Evolutionary conservation across 176 grass and related monocot genomes (phyloP), one percentile per base, ranked within the genome.

Genomic region (Zoysia pacifica): DNA sequence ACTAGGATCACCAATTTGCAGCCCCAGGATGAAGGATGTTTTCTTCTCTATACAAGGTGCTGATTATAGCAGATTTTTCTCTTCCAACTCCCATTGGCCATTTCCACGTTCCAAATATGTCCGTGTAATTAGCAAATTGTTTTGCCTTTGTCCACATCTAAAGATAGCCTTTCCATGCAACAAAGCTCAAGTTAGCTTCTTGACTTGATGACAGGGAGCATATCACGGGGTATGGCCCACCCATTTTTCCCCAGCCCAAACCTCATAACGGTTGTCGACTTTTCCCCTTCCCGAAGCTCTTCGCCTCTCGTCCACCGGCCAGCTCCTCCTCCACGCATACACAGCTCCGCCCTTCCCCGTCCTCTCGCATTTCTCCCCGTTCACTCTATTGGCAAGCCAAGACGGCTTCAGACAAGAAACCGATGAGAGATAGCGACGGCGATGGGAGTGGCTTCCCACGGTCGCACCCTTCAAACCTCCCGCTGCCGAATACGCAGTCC

Each of bases 351-450:
- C 18, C 82, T 62, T 77, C 66, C 59, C 19, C 72, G 12, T 45
- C 86, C 87, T 53, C 50, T 67, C 61, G n/a, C 78, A 85, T 40
- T 62, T 82, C 87, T 55, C 81, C 82, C 56, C 72, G 51, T 16
- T 14, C 72, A 19, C 58, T 1, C 48, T 14, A 63, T 54, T 67
- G 67, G 77, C 15, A 59, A 43, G 67, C 80, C 75, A n/a, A 10
- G 46, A 67, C 80, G 12, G 50, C 73, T 82, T 20, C 87, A 45
- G 37, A 48, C 72, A 67, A 66, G 48, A 81, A 41, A 42, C 59
- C 44, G 15, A 89, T 89, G 87, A 89, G 78, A 81, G 82, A 89
- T 55, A 76, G 71, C 82, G 87, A 85, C 48, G 87, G 86, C 60
- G 90, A 91, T 48, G 86, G 86, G 16, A 20, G 86, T 69, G 81